A percentile compares a stretch with the other conserved stretches of the same genome.
phyloP scores from a whole-genome alignment of 2,329 filamentous ascomycete species.

The Xylaria sp. region DNA sequence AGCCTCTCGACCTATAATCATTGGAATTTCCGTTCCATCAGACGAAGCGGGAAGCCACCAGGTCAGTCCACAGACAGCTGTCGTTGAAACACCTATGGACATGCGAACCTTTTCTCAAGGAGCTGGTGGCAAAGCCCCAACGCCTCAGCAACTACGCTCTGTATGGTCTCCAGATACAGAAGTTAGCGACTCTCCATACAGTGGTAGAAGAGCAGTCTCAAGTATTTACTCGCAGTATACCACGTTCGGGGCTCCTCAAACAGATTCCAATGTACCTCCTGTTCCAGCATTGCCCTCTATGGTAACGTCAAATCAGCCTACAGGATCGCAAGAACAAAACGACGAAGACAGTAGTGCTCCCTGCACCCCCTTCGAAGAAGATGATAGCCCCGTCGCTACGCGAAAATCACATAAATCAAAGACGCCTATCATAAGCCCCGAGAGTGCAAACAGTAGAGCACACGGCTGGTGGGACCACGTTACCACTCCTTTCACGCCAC shows the following conservation, averaged over 20 bases:
- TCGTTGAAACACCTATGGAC: constrained; percentile 54
- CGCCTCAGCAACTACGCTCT: constrained; percentile 56
- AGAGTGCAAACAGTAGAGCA: constrained; percentile 67
- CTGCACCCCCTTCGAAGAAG: constrained; percentile 77
- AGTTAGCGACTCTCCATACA: constrained; percentile 57
- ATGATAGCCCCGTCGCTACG: constrained; percentile 59
- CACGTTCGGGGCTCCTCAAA: constrained; percentile 46
- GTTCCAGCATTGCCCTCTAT: constrained; percentile 66
- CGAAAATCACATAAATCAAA: constrained; percentile 54
- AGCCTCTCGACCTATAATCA: constrained; percentile 75
- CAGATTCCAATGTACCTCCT: constrained; percentile 61
- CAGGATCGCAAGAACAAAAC: constrained; percentile 55
- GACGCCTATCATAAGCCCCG: constrained; percentile 52
- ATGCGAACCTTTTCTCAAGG: constrained; percentile 43
- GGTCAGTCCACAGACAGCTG: constrained; percentile 63
- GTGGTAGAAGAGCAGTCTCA: constrained; percentile 59
- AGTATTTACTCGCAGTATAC: constrained; percentile 71
- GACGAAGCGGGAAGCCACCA: constrained; percentile 58
- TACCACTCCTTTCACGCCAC: constrained; percentile 72
- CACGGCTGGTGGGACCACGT: constrained; percentile 83
- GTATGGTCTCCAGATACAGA: constrained; percentile 72
- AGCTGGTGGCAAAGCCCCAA: constrained; percentile 38
- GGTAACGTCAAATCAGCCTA: constrained; percentile 52
- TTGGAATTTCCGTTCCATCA: constrained; percentile 73
- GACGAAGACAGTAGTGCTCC: constrained; percentile 62